Conservation (phyloP, 1,139 yeast genomes). For the Geotrichum siamense region DNA sequence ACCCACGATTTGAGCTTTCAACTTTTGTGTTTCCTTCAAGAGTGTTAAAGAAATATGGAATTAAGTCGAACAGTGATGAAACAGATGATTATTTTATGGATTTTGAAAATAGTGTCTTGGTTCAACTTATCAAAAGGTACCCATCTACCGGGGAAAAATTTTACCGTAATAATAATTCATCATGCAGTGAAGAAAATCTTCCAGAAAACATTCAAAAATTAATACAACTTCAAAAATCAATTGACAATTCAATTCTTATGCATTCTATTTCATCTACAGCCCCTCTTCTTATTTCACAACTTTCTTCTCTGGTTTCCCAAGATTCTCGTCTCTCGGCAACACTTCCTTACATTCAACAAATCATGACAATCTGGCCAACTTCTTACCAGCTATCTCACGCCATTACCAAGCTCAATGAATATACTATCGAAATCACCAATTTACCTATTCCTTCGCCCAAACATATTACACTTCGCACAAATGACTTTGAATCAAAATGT, state of each 20-base stretch:
- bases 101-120: slow-evolving; percentile 14
- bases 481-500: slow-evolving; percentile 8
- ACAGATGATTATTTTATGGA: slow-evolving; percentile 12
- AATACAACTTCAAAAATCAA: slow-evolving; percentile 10
- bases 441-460: background rate
- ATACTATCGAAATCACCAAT: background rate
- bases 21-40: slow-evolving; percentile 13
- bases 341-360: slow-evolving; percentile 24
- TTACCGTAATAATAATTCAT: slow-evolving; percentile 8
- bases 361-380: slow-evolving; percentile 27
- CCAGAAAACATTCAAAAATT: slow-evolving; percentile 12
- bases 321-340: slow-evolving; percentile 23
- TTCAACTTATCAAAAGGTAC: slow-evolving; percentile 1
- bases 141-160: slow-evolving; percentile 8
- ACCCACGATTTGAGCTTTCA: slow-evolving; percentile 11
- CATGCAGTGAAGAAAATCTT: slow-evolving; percentile 5
- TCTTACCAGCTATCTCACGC: slow-evolving; percentile 19
- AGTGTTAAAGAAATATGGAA: background rate
- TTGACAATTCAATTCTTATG: slow-evolving; percentile 16
- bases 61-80: slow-evolving; percentile 1
- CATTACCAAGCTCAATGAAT: background rate
- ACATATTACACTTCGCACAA: background rate
- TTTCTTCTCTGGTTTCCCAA: slow-evolving; percentile 22
- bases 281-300: slow-evolving; percentile 20
- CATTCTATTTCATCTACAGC: slow-evolving; percentile 17